phyloP scores from a whole-genome alignment of 495 filamentous ascomycete genomes.

The Evansstolkia leycettana region DNA sequence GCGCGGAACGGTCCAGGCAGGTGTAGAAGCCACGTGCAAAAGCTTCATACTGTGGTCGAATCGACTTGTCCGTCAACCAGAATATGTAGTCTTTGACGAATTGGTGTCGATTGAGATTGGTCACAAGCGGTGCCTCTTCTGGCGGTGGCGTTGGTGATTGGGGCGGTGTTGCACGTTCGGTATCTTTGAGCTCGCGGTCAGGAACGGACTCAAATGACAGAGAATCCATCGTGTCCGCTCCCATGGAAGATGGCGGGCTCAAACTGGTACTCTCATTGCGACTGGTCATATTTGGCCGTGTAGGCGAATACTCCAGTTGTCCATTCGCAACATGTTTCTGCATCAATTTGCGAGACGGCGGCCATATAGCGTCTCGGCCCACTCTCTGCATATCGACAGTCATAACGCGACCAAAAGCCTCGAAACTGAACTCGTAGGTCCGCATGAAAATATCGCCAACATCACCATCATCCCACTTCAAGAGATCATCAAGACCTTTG shows the following conservation, averaged over 20 bases:
- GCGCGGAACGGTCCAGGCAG: conserved; percentile 54
- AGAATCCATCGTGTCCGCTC: conserved; percentile 12
- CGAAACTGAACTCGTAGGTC: conserved; percentile 75
- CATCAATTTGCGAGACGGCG: conserved; percentile 6
- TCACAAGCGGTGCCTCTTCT: conserved; percentile 43
- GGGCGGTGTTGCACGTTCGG: conserved; percentile 2
- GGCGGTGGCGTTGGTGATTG: conserved; percentile 14
- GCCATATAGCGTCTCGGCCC: conserved; percentile 27
- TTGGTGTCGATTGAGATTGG: conserved; percentile 58
- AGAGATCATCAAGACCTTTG: conserved; percentile 55
- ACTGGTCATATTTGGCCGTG: conserved; percentile 15
- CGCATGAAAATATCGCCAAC: conserved; percentile 71
- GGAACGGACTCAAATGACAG: conserved; percentile 6
- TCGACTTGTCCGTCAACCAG: conserved; percentile 69
- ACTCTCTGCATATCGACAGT: conserved; percentile 43
- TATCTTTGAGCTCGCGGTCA: neutral
- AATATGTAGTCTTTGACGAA: conserved; percentile 84
- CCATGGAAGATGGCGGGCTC: conserved; percentile 16
- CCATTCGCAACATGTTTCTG: neutral
- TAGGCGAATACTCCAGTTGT: conserved; percentile 7
- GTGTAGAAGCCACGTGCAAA: conserved; percentile 73
- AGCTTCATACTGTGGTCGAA: conserved; percentile 64
- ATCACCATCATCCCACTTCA: conserved; percentile 66
- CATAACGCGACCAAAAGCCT: conserved; percentile 46
- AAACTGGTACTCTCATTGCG: conserved; percentile 8